Evolutionary conservation across 2,329 filamentous ascomycete species (phyloP).

Genomic region (Aspergillus fructus): DNA sequence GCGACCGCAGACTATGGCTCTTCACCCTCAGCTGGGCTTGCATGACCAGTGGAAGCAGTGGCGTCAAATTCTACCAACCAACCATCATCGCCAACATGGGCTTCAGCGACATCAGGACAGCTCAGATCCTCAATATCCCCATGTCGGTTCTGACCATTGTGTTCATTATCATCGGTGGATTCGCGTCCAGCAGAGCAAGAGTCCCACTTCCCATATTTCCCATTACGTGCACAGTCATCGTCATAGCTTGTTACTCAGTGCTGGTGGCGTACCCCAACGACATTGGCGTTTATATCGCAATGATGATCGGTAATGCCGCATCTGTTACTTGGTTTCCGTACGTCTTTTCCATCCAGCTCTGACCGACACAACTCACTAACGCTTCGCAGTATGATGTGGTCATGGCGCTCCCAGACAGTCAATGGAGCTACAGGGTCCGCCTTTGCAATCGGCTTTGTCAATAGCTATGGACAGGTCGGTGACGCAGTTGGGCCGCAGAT

Average conservation of each 20-base stretch:
- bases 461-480: constrained; percentile 22
- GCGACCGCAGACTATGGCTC: constrained; percentile 7
- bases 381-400: constrained; percentile 12
- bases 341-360: too few species aligned
- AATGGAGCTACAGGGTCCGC: constrained; percentile 12
- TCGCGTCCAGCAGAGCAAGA: too few species aligned
- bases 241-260: constrained; percentile 7
- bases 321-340: too few species aligned
- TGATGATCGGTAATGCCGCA: too few species aligned
- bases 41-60: constrained; percentile 3
- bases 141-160: too few species aligned
- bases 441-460: constrained; percentile 20
- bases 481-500: constrained; percentile 19
- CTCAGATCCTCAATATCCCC: too few species aligned
- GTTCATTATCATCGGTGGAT: too few species aligned
- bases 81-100: constrained; percentile 6
- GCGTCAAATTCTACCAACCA: constrained; percentile 7
- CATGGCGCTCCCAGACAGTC: constrained; percentile 12
- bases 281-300: neutral
- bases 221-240: constrained; percentile 1
- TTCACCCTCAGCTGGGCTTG: constrained; percentile 11
- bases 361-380: neutral
- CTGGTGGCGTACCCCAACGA: constrained; percentile 8
- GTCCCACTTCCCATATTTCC: neutral
- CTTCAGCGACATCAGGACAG: too few species aligned